Conservation (phyloP, 805 yeast genomes). For the Saccharomycopsis guyanensis region DNA sequence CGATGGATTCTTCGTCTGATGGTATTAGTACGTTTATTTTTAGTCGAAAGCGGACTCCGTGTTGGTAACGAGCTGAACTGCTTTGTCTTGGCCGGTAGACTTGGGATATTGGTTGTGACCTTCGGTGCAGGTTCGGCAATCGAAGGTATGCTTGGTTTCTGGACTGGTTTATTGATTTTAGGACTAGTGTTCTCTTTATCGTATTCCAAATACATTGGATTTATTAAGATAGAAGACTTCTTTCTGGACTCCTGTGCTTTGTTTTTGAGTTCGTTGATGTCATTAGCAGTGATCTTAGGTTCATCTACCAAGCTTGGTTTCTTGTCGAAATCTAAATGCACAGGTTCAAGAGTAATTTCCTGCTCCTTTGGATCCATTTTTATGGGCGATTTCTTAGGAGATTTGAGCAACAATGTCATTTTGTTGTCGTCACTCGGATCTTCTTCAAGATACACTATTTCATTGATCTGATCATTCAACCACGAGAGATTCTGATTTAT, state of each 20-base stretch:
- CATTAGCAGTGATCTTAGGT: neutral
- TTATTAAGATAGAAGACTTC: constrained; percentile 17
- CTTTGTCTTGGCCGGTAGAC: neutral
- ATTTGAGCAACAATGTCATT: constrained; percentile 15
- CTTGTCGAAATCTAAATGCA: constrained; percentile 9
- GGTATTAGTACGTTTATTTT: neutral
- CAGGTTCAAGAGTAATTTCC: constrained; percentile 1
- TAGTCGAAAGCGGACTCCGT: neutral
- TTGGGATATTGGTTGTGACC: neutral
- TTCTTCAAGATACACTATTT: constrained; percentile 14
- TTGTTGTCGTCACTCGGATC: constrained; percentile 2
- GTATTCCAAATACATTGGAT: constrained; percentile 14
- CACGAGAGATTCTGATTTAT: constrained; percentile 12
- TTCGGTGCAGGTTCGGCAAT: neutral
- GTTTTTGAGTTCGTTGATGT: neutral
- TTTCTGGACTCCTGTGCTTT: neutral
- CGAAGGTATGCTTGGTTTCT: neutral
- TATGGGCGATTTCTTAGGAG: constrained; percentile 19
- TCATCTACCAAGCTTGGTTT: constrained; percentile 1
- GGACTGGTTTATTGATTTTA: neutral
- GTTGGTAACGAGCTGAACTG: constrained; percentile 6
- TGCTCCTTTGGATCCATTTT: neutral
- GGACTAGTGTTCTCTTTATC: neutral
- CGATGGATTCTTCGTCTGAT: neutral
- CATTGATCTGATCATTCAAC: constrained; percentile 20